Evolutionary conservation across 192 early-diverging fungal genomes (phyloP), one percentile per base, ranked within the genome.

Genomic region (Mortierella antarctica): DNA sequence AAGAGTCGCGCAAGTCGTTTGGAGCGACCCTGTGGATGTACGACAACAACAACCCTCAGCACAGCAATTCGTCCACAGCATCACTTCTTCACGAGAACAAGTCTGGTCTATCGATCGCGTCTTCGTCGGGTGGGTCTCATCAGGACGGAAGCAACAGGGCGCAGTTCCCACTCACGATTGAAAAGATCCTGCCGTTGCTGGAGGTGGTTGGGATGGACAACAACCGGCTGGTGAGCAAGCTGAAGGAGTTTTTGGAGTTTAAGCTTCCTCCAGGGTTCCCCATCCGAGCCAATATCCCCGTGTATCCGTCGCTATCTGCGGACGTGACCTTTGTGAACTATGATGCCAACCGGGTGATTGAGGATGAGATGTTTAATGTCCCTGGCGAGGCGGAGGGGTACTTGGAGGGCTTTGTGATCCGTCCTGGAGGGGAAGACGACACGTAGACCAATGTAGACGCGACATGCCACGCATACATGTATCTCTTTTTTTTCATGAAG

Each of bases 281-380:
- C 1, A 72, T 80, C 65, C 62, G 77, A 2, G 77, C 77, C 12
- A 80, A 80, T 12, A 80, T 80, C 55, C 77, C 77, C 2, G 77
- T 80, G 31, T 80, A 72, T 48, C 69, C 77, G 15, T 68, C 77
- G 15, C 46, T 80, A 23, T 72, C 70, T 13, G 77, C 77, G 15
- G 77, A 80, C 56, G 77, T 80, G 2, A 80, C 77, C 1, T 80
- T 80, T 68, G 77, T 80, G 46, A 80, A 80, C 42, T 80, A 80
- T 64, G 77, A 80, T 58, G 77, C 77, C 9, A 57, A 72, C 13
- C 46, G 70, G 21, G 60, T 62, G 4, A 80, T 80, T 58, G 70
- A 63, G 45, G 60, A 67, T 6, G 55, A 62, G 9, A 62, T 72
- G 70, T 80, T 80, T 72, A 65, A 72, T 2, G 45, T 80, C 21